Conservation (phyloP, 352 stramenopile genomes). For the Hyphochytrium catenoides region DNA sequence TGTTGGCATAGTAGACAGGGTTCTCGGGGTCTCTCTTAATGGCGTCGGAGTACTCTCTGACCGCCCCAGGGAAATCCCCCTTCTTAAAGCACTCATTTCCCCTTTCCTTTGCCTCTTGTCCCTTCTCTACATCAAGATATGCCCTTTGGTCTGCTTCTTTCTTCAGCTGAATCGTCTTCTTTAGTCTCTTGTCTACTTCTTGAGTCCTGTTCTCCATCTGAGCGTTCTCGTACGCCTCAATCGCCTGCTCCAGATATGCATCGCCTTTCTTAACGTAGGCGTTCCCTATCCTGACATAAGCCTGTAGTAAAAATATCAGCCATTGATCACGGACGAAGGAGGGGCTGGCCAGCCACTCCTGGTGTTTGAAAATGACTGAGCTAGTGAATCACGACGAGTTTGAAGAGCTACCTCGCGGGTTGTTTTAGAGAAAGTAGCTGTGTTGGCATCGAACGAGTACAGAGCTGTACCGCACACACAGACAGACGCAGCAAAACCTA, state of each 20-base stretch:
- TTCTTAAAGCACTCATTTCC: slow-evolving; percentile 94
- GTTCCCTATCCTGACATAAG: slow-evolving; percentile 84
- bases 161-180: slow-evolving; percentile 76
- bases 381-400: no score
- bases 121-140: slow-evolving; percentile 93
- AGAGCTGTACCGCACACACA: no score
- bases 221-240: slow-evolving; percentile 55
- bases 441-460: no score
- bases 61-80: slow-evolving; percentile 75
- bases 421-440: no score
- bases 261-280: slow-evolving; percentile 83
- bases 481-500: no score
- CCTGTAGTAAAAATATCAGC: no score
- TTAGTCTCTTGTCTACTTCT: slow-evolving; percentile 83
- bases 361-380: no score
- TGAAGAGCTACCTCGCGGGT: slow-evolving; percentile 3
- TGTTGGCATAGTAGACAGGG: slow-evolving; percentile 95
- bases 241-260: slow-evolving; percentile 40
- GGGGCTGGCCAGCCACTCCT: no score
- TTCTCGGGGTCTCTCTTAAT: slow-evolving; percentile 94
- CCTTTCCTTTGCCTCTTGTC: slow-evolving; percentile 87
- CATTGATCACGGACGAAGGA: no score
- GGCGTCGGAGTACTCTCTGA: slow-evolving; percentile 89
- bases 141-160: slow-evolving; percentile 78
- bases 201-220: slow-evolving; percentile 68